Conservation (phyloP, 2,329 filamentous ascomycete genomes). For the Botrytis pseudocinerea region DNA sequence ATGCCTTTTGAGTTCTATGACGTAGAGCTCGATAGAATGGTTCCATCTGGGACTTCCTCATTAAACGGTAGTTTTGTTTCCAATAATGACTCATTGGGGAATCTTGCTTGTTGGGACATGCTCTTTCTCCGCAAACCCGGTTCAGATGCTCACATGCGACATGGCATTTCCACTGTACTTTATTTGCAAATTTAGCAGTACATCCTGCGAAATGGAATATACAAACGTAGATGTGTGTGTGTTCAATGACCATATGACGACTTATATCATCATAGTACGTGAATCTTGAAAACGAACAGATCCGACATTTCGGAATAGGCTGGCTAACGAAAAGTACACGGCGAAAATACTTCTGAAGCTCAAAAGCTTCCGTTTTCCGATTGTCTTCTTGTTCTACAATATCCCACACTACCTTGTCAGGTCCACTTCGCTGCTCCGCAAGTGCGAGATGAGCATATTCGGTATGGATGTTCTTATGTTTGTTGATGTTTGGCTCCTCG, state of each 20-base stretch:
- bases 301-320: neutral
- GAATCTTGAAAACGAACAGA: neutral
- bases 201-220: conserved; percentile 6
- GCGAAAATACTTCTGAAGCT: neutral
- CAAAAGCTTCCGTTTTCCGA: neutral
- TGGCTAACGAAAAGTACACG: neutral
- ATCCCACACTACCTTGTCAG: neutral
- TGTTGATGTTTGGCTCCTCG: neutral
- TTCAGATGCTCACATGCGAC: neutral
- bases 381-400: neutral
- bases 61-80: conserved; percentile 3
- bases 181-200: neutral
- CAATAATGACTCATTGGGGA: neutral
- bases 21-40: neutral
- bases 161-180: conserved; percentile 10
- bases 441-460: conserved; percentile 3
- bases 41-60: neutral
- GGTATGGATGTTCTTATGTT: neutral
- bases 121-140: neutral
- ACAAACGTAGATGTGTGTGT: neutral
- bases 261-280: neutral
- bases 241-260: conserved; percentile 6
- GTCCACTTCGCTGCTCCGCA: neutral
- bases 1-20: neutral
- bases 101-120: neutral